Evolutionary conservation across 2,329 filamentous ascomycete genomes (phyloP), one percentile per base, ranked within the genome.

Genomic region (Talaromyces sp.): DNA sequence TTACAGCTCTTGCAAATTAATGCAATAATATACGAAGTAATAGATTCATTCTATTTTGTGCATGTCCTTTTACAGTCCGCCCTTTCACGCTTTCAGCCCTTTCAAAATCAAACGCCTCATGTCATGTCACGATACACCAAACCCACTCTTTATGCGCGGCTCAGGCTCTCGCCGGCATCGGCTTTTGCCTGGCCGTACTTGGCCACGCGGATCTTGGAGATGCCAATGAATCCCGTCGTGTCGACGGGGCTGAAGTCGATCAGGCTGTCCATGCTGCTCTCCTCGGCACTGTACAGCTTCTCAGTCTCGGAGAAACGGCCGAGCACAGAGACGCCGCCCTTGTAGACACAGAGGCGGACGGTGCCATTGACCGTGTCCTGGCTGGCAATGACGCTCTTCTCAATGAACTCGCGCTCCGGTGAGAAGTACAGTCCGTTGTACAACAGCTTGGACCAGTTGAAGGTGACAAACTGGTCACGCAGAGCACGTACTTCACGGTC

Each of bases 351-450:
- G 73, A 85, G 81, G 64, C 86, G 79, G 63, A 90, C 87, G 69
- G 78, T 73, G 62, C 84, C 84, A 73, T 86, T 86, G 57, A 62
- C 61, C 17, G 64, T 58, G 73, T 83, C 82, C 73, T 89, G 86
- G 50, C 77, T 81, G 65, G 82, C 82, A 57, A 79, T 69, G 69
- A 89, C 84, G 67, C 82, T 82, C 71, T 86, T 82, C 77, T 92
- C 85, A 60, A 89, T 78, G 77, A 89, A 89, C 74, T 88, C 86
- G 62, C 86, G 84, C 77, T 89, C 87, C 32, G 87, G 86, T 14
- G 84, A 87, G 79, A 89, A 89, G 81, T 86, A 85, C 62, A 86
- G 78, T 67, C 85, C 85, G 73, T 88, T 88, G 80, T 88, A 81
- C 13, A 80, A 71, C 51, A 78, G 59, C 72, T 84, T 83, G 65